Evolutionary conservation across 106 monocot genomes (phyloP).

Genomic region (Dendrobium chrysotoxum): DNA sequence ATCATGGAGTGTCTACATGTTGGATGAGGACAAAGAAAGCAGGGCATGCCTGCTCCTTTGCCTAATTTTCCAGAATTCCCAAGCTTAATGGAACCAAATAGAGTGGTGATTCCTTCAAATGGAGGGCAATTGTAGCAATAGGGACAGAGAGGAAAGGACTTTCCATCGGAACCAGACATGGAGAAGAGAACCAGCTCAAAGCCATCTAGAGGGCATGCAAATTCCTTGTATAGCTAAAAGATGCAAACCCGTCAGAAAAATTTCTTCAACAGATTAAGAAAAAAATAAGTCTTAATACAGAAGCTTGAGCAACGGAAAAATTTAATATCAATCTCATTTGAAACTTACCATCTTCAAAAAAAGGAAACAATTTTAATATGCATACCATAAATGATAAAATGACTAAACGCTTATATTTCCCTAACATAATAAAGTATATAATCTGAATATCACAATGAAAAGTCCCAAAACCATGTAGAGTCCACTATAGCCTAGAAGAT

Average conservation of each 20-base stretch:
- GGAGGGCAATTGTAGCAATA: constrained; percentile 96
- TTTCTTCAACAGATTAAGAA: not conserved
- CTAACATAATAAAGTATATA: too few species aligned
- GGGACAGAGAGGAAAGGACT: constrained; percentile 80
- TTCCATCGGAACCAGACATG: constrained; percentile 64
- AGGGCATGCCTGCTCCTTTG: constrained; percentile 85
- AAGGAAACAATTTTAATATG: too few species aligned
- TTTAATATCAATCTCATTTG: too few species aligned
- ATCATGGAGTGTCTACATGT: constrained; percentile 89
- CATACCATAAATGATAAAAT: too few species aligned
- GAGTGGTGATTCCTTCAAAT: constrained; percentile 79
- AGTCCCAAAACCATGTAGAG: too few species aligned
- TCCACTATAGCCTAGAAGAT: too few species aligned
- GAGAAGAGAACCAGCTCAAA: constrained; percentile 90
- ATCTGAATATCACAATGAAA: too few species aligned
- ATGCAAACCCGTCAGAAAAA: constrained; percentile 4
- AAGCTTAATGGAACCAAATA: constrained; percentile 47
- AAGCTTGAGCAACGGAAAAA: too few species aligned
- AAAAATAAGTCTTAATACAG: too few species aligned
- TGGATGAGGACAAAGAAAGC: constrained; percentile 92
- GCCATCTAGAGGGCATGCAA: constrained; percentile 77
- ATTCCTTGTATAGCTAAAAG: constrained; percentile 87
- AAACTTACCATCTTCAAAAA: too few species aligned
- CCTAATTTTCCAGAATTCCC: constrained; percentile 37
- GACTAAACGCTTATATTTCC: too few species aligned